Evolutionary conservation across 495 filamentous ascomycete species (phyloP), one percentile per base, ranked within the genome.

Genomic region (Penicillium maclennaniae): DNA sequence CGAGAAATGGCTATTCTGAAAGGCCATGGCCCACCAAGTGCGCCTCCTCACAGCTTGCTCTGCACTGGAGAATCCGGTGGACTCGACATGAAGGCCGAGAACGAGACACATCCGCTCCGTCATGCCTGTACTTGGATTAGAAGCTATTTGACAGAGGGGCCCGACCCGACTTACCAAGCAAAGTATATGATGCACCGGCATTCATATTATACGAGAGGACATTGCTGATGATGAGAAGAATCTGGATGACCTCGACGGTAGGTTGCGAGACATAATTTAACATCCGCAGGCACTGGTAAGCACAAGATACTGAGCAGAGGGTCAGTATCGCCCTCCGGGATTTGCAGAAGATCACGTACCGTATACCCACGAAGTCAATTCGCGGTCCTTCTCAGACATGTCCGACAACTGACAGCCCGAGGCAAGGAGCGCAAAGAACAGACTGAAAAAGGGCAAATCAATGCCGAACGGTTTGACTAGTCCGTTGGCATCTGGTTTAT

Each of bases 321-420:
- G 41, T 61, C 40, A 63, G 63, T 19, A 59, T 40, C 2, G 16
- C 28, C 8, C 8, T 36, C 10, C 17, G 4, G 12, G 43, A 34
- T 25, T 2, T 47, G 44, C n/a, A 15, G 28, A 9, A 21, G 8
- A 16, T 38, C 37, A 64, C 76, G 37, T 52, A 81, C 78, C 68
- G 60, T 83, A 84, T 60, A 84, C 76, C 66, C 82, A 82, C 26
- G 81, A 85, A 14, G 79, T 83, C 65, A 83, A 62, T 56, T 83
- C 79, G 31, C 80, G 64, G 51, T 83, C 76, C 41, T 71, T 77
- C 26, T 72, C 70, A 5, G 87, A 79, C 6, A 85, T 74, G 58
- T 85, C 82, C 15, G 87, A 87, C 58, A 87, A 86, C 67, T 95
- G 89, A 17, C 84, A 87, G 8, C 88, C 88, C 31, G 88, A 88